Evolutionary conservation across 108 stramenopile species (phyloP).

Genomic region (Fragilariopsis cylindrus): DNA sequence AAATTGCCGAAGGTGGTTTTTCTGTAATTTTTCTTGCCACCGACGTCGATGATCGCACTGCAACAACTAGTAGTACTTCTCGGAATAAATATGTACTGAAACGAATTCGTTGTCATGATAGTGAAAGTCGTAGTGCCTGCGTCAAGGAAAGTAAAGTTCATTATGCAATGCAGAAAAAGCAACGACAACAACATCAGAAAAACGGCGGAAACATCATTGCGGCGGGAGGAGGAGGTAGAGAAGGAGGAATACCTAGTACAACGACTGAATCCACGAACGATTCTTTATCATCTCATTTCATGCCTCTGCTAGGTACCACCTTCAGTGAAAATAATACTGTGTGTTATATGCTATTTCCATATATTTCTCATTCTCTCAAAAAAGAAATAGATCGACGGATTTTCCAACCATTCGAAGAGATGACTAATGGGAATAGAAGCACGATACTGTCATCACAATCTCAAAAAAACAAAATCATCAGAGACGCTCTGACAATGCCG

Average conservation of each 20-base stretch:
- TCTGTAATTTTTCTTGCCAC: slow-evolving; percentile 64
- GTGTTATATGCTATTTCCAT: slow-evolving; percentile 87
- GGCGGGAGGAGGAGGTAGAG: not conserved
- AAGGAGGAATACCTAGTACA: not conserved
- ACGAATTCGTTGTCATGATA: slow-evolving; percentile 62
- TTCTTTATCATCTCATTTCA: slow-evolving; percentile 21
- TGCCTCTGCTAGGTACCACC: slow-evolving; percentile 44
- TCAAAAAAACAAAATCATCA: not conserved
- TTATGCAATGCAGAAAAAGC: slow-evolving; percentile 25
- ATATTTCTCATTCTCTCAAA: slow-evolving; percentile 54
- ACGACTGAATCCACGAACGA: slow-evolving; percentile 2
- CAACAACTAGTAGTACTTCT: not conserved
- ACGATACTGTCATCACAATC: not conserved
- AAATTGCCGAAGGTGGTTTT: slow-evolving; percentile 84
- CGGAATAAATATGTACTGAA: slow-evolving; percentile 62
- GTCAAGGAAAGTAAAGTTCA: slow-evolving; percentile 73
- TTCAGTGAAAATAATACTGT: slow-evolving; percentile 26
- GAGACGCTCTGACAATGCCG: not conserved
- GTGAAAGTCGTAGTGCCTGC: slow-evolving; percentile 56
- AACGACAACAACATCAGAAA: slow-evolving; percentile 13
- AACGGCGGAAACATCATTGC: not conserved
- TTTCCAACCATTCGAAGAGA: slow-evolving; percentile 17
- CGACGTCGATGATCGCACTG: slow-evolving; percentile 7
- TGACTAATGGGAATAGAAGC: not conserved
- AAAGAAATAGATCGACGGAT: slow-evolving; percentile 66